Evolutionary conservation across 306 rosid genomes (phyloP).

Genomic region (Rosa lucieae): DNA sequence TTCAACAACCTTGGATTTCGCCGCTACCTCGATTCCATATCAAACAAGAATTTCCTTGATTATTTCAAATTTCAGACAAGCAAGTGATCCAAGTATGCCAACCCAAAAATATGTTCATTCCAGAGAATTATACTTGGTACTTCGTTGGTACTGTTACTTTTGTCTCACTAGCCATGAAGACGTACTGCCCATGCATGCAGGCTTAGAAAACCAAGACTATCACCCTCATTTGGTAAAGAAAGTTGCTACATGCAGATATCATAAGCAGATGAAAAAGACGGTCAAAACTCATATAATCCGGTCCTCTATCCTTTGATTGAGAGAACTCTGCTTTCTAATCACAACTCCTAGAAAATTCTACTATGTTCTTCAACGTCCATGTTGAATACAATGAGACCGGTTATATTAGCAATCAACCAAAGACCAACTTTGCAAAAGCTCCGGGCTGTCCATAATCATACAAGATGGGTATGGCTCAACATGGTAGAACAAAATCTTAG

Average conservation of each 20-base stretch:
- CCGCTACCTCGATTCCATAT: conserved; percentile 17
- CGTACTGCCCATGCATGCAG: conserved; percentile 15
- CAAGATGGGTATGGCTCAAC: not conserved
- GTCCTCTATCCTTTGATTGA: not conserved
- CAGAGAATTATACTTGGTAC: conserved; percentile 1
- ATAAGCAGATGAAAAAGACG: not conserved
- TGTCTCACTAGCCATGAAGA: not conserved
- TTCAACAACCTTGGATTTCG: conserved; percentile 10
- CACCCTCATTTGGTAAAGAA: not conserved
- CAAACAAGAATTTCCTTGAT: conserved; percentile 12
- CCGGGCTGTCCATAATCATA: not conserved
- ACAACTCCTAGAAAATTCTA: not conserved
- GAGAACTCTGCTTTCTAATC: not conserved
- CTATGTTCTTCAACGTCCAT: not conserved
- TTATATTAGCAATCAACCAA: not conserved
- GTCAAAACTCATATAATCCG: not conserved
- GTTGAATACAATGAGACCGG: not conserved
- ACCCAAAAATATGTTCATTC: conserved; percentile 18
- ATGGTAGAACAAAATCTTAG: not conserved
- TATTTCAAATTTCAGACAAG: conserved; percentile 16
- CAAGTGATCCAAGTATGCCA: conserved; percentile 21
- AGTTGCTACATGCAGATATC: not conserved
- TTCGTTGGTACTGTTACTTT: not conserved
- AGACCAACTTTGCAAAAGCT: not conserved
- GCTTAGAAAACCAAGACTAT: not conserved